Evolutionary conservation across 2,329 filamentous ascomycete species (phyloP), one percentile per base, ranked within the genome.

Genomic region (Phaeoacremonium minimum): DNA sequence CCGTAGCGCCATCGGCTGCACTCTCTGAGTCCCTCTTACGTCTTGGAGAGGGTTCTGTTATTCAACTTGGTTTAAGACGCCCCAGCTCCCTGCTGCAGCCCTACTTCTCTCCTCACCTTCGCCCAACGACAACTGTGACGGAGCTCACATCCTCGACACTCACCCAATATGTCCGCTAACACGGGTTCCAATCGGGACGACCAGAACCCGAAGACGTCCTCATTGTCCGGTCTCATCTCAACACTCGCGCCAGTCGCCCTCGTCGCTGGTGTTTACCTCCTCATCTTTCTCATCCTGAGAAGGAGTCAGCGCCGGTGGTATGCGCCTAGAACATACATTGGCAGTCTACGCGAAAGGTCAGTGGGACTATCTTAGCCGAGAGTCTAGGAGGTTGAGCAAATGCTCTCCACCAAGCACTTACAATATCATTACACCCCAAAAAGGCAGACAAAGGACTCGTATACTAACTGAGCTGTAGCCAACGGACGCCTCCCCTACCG

Each of bases 401-500:
- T 26, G 22, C 22, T 26, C 9, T 9, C 22, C 22, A 9, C 22
- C 22, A 26, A 26, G 9, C 22, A n/a, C n/a, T n/a, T n/a, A n/a
- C n/a, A n/a, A n/a, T n/a, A n/a, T n/a, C n/a, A n/a, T n/a, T n/a
- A n/a, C n/a, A n/a, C n/a, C n/a, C n/a, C n/a, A n/a, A n/a, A n/a
- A n/a, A n/a, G n/a, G n/a, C n/a, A n/a, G n/a, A n/a, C n/a, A n/a
- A n/a, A n/a, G n/a, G n/a, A n/a, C n/a, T n/a, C n/a, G n/a, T n/a
- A 15, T 7, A 6, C 4, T 3, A n/a, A n/a, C n/a, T n/a, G n/a
- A n/a, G n/a, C 15, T 15, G 3, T 29, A 75, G 72, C 45, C 68
- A 80, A 43, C 76, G 80, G 20, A 76, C 74, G 11, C 78, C 78
- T 15, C 53, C 66, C 3, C 66, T 83, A 0, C 77, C 82, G 4